Conservation (phyloP, 208 protist species). For the Angomonas ambiguus region DNA sequence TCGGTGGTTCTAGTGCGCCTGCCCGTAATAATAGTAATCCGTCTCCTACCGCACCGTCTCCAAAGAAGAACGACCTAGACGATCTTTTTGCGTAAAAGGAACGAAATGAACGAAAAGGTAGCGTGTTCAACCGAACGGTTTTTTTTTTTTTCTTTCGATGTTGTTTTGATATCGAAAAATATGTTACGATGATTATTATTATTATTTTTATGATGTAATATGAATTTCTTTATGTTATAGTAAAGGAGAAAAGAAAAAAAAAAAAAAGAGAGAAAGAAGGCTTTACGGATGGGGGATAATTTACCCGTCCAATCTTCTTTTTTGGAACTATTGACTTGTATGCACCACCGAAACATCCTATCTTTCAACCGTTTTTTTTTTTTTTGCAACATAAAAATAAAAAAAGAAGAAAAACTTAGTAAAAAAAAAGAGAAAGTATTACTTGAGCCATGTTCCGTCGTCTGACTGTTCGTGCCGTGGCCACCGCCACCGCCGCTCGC, state of each 20-base stretch:
- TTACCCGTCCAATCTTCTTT: too few species aligned
- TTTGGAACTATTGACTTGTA: constrained; percentile 27
- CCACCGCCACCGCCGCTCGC: constrained; percentile 40
- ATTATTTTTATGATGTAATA: constrained; percentile 10
- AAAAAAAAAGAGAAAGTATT: not conserved
- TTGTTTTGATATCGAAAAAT: not conserved
- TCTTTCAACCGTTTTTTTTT: not conserved
- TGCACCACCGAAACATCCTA: not conserved
- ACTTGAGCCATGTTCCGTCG: constrained; percentile 69
- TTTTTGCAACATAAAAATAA: not conserved
- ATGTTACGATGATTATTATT: not conserved
- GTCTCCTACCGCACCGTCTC: not conserved
- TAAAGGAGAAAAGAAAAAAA: too few species aligned
- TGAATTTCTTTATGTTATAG: not conserved
- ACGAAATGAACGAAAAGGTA: too few species aligned
- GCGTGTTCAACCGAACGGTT: not conserved
- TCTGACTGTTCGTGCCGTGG: constrained; percentile 33
- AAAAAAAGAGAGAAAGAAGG: too few species aligned
- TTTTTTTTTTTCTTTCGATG: not conserved
- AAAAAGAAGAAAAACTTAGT: not conserved
- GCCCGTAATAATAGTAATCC: not conserved
- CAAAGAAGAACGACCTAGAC: constrained; percentile 23
- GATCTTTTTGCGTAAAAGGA: constrained; percentile 45
- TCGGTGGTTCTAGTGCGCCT: constrained; percentile 11
- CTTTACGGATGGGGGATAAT: too few species aligned